Conservation (phyloP, 805 yeast genomes). For the Candida incommunis region DNA sequence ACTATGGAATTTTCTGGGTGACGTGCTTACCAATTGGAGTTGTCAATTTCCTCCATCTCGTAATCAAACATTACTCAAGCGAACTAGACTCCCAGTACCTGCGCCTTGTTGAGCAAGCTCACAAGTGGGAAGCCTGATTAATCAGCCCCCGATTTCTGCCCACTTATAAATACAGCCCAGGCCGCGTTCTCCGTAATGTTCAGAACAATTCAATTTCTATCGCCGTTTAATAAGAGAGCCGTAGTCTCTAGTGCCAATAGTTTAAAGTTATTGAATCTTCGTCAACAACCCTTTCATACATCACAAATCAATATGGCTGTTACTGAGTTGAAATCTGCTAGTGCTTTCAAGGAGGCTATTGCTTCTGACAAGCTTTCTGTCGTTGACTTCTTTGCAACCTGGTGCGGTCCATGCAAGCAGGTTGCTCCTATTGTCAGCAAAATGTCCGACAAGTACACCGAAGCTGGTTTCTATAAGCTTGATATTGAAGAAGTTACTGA, state of each 20-base stretch:
- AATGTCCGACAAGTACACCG: conserved; percentile 38
- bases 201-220: no score
- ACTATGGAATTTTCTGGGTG: no score
- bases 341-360: conserved; percentile 57
- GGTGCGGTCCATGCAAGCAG: conserved; percentile 98
- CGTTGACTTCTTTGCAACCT: conserved; percentile 83
- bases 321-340: conserved; percentile 30
- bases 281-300: neutral
- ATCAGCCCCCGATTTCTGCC: neutral
- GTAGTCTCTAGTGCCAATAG: no score
- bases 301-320: conserved; percentile 32
- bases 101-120: no score
- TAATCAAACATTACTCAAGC: no score
- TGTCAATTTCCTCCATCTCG: no score
- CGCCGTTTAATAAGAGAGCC: no score
- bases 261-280: no score
- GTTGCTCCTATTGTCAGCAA: conserved; percentile 87
- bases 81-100: no score
- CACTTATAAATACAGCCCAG: neutral
- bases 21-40: no score
- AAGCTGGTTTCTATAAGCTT: conserved; percentile 65
- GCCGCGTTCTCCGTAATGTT: neutral
- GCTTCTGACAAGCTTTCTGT: conserved; percentile 52
- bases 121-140: no score
- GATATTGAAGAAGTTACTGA: conserved; percentile 73